These are phyloP conservation scores for Aristolochia fimbriata DNA, from an alignment of 164 flowering plant species.

Conservation along the genomic window DNA sequence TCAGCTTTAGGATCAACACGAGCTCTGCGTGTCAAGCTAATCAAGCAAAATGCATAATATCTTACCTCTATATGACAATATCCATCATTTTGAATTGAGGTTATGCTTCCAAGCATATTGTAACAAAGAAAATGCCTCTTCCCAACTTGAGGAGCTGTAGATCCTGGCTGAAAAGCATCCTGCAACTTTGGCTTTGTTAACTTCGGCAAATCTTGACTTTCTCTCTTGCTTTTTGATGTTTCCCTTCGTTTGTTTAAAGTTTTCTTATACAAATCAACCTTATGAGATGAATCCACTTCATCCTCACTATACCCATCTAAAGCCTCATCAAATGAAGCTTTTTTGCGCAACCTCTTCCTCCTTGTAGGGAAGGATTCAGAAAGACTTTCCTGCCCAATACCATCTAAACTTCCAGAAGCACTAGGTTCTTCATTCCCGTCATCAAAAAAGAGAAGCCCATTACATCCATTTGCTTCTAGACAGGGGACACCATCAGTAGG, in stretches of 20 bases:
- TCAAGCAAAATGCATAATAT: no score
- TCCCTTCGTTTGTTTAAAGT: slow-evolving; percentile 28
- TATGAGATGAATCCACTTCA: slow-evolving; percentile 29
- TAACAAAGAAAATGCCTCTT: slow-evolving; percentile 82
- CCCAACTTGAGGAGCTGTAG: slow-evolving; percentile 67
- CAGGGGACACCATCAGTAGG: slow-evolving; percentile 73
- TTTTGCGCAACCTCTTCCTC: slow-evolving; percentile 61
- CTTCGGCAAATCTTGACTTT: slow-evolving; percentile 13
- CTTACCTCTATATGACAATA: slow-evolving; percentile 86
- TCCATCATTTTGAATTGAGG: slow-evolving; percentile 72
- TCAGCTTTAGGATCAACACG: no score
- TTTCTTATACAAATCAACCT: slow-evolving; percentile 38
- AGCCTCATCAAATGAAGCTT: slow-evolving; percentile 28
- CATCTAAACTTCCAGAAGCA: slow-evolving; percentile 56
- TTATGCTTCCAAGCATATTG: slow-evolving; percentile 89
- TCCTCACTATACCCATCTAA: slow-evolving; percentile 37
- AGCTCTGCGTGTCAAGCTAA: no score
- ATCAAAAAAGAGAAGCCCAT: slow-evolving; percentile 65
- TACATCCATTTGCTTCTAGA: slow-evolving; percentile 33
- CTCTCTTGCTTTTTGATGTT: slow-evolving; percentile 18
- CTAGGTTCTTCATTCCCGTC: slow-evolving; percentile 57
- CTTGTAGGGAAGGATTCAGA: slow-evolving; percentile 49
- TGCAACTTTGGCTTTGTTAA: slow-evolving; percentile 48
- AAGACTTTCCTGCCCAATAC: slow-evolving; percentile 57
- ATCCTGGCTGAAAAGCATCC: slow-evolving; percentile 88